phyloP scores from a whole-genome alignment of 192 early-diverging fungal genomes.

The Backusella macrospora region DNA sequence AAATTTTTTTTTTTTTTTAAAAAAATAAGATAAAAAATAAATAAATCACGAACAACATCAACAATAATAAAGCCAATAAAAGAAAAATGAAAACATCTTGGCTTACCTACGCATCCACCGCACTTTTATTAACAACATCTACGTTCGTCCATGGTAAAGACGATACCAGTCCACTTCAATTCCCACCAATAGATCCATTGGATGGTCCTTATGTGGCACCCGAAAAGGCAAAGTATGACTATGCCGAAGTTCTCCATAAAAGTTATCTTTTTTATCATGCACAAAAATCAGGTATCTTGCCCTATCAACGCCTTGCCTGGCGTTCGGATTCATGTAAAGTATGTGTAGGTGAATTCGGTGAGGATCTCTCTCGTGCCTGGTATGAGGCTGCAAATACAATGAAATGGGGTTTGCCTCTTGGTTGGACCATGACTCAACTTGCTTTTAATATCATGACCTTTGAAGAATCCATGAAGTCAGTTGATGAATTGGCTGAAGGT shows the following conservation, averaged over 20 bases:
- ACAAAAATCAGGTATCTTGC: conserved; percentile 51
- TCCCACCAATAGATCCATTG: conserved; percentile 39
- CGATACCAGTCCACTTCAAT: conserved; percentile 31
- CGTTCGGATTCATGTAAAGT: conserved; percentile 52
- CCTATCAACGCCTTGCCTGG: conserved; percentile 58
- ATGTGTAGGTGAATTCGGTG: conserved; percentile 53
- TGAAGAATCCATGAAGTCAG: conserved; percentile 45
- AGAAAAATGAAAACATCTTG: conserved; percentile 9
- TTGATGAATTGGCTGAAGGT: conserved; percentile 44
- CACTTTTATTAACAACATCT: not conserved
- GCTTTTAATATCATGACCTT: conserved; percentile 53
- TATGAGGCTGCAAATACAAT: conserved; percentile 64
- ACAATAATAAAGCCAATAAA: not conserved
- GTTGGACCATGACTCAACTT: conserved; percentile 48
- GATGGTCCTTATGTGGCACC: conserved; percentile 45
- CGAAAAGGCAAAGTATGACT: conserved; percentile 49
- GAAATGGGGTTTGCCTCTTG: conserved; percentile 60
- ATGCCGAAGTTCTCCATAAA: conserved; percentile 55
- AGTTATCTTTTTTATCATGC: conserved; percentile 56
- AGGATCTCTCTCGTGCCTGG: conserved; percentile 56
- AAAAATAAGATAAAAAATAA: not conserved
- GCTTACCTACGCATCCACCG: not conserved
- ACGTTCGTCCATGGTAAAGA: not conserved
- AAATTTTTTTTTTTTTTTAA: not conserved
- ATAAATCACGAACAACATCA: not conserved